Base-by-base conservation (phyloP, 208 protist species). In the Trypanosomatidae sp. region DNA sequence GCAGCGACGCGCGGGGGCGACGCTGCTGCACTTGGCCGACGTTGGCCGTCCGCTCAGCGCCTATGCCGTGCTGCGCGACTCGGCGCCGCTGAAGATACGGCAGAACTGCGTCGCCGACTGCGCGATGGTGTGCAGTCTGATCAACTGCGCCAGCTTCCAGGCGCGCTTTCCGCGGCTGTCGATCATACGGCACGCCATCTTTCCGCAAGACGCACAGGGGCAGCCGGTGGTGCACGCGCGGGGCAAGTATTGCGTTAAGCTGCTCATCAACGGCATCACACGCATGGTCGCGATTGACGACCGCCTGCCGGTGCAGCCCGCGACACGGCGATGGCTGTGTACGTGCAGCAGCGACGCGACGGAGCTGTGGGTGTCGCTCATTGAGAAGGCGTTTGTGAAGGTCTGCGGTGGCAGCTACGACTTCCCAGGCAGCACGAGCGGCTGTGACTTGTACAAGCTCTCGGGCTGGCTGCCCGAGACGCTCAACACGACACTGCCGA, bases 251-350 rank as follows among this genome's bases (percentile, higher is more conserved):
- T 79, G 67, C 53, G 71, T 95, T 4, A 92, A 92, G 56, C 87
- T 95, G 77, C 66, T 93, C n/a, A 64, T 95, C 49, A 95, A 95
- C 54, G 88, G 88, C 41, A 80, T 82, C 19, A 88, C 78, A 13
- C 76, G 88, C 18, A 68, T 90, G 41, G 77, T 95, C 32, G 77
- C 75, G 13, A 70, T 95, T 16, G 88, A 95, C 56, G 88, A 95
- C 49, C 66, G 79, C 13, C 69, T 95, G 28, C 80, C 83, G 6
- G 65, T 68, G 24, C 59, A 67, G 20, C 71, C 66, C 2, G 41
- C 46, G 20, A 73, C 59, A 3, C 32, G 42, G 28, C 33, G 48
- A 16, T 53, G 62, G 6, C 53, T 79, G 18, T 69, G 60, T 32
- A 66, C 59, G 7, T 54, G 58, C 40, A 79, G 62, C 56, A 56